Conservation (phyloP, 2,329 filamentous ascomycete species). For the Hymenoscyphus fraxineus region DNA sequence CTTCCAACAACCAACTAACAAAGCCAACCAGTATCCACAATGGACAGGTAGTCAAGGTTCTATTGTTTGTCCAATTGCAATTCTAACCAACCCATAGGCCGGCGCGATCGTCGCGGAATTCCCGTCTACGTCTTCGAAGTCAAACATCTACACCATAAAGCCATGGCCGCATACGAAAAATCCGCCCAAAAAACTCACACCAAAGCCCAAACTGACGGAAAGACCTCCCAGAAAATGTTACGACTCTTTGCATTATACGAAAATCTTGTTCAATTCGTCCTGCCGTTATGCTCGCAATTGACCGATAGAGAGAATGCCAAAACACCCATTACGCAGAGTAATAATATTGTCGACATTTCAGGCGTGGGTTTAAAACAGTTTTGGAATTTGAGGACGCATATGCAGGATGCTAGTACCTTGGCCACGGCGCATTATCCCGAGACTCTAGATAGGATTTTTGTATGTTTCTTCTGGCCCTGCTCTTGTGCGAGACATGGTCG, state of each 20-base stretch:
- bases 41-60: constrained; percentile 51
- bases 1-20: constrained; percentile 24
- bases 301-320: constrained; percentile 65
- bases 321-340: constrained; percentile 87
- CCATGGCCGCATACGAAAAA: constrained; percentile 74
- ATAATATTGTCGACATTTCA: constrained; percentile 91
- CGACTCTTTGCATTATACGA: constrained; percentile 92
- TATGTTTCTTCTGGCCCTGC: constrained; percentile 15
- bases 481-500: not conserved
- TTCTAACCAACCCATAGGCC: constrained; percentile 49
- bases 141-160: constrained; percentile 75
- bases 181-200: constrained; percentile 49
- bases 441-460: constrained; percentile 79
- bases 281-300: constrained; percentile 79
- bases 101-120: constrained; percentile 84
- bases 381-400: constrained; percentile 89
- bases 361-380: constrained; percentile 88
- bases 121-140: constrained; percentile 91
- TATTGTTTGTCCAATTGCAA: too few species aligned
- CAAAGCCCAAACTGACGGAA: constrained; percentile 61
- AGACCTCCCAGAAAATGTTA: constrained; percentile 70
- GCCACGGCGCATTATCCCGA: constrained; percentile 95
- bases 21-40: constrained; percentile 71
- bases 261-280: constrained; percentile 80
- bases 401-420: constrained; percentile 85